Percentiles rank a stretch among this genome's conserved stretches.
Evolutionary conservation across 2,329 filamentous ascomycete species (phyloP).

Genomic region (Trichoderma guizhouense): DNA sequence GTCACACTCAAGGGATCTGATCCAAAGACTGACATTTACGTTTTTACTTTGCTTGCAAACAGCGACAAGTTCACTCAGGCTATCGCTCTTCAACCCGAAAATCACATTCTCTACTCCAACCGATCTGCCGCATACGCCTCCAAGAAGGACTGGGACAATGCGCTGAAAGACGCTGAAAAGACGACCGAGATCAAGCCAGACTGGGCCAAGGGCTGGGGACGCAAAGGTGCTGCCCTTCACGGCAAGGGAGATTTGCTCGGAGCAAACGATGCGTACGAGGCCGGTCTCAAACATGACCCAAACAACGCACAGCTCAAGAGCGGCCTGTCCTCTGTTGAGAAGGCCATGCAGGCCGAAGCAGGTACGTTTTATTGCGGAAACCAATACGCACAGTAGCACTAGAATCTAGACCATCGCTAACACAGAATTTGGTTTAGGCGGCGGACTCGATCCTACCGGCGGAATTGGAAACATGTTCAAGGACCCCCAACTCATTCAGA

Average conservation of each 20-base stretch:
- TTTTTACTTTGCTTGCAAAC: background rate
- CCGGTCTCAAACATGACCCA: slow-evolving; percentile 90
- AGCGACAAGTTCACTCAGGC: slow-evolving; percentile 95
- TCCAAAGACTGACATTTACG: background rate
- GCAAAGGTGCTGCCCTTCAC: slow-evolving; percentile 88
- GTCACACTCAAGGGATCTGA: background rate
- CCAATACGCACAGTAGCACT: slow-evolving; percentile 12
- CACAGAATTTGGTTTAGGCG: slow-evolving; percentile 17
- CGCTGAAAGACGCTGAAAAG: slow-evolving; percentile 87
- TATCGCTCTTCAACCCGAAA: slow-evolving; percentile 79
- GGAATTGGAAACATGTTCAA: slow-evolving; percentile 92
- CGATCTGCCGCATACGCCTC: slow-evolving; percentile 85
- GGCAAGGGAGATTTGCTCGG: slow-evolving; percentile 81
- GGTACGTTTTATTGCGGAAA: slow-evolving; percentile 26
- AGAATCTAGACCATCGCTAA: slow-evolving; percentile 20
- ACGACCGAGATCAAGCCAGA: slow-evolving; percentile 93
- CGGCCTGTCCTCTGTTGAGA: slow-evolving; percentile 78
- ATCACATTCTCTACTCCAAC: slow-evolving; percentile 98
- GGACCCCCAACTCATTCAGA: slow-evolving; percentile 84
- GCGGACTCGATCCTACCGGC: slow-evolving; percentile 61
- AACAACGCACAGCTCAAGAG: slow-evolving; percentile 90
- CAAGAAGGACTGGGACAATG: slow-evolving; percentile 80
- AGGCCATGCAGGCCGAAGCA: slow-evolving; percentile 69
- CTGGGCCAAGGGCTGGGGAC: slow-evolving; percentile 95
- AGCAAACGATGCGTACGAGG: slow-evolving; percentile 85